These are phyloP conservation scores for Heritiera littoralis DNA, from an alignment of 345 rosid species.

Conservation along the genomic window DNA sequence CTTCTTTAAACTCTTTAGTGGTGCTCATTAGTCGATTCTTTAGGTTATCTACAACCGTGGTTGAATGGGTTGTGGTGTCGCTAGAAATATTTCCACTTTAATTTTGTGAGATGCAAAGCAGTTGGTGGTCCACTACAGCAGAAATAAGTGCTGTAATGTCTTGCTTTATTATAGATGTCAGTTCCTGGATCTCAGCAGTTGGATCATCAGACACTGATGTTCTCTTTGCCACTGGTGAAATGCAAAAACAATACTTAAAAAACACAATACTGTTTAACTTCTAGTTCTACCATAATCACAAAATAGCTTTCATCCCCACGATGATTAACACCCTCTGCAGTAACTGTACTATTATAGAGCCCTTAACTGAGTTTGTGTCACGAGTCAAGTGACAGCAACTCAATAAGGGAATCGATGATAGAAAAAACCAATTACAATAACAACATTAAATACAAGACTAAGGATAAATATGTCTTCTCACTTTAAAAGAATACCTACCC, in stretches of 20 bases:
- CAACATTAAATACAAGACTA: no score
- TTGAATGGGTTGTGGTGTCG: slow-evolving; percentile 69
- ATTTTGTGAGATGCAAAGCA: slow-evolving; percentile 61
- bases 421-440: no score
- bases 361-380: no score
- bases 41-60: slow-evolving; percentile 72
- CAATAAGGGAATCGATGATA: no score
- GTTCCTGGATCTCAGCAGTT: slow-evolving; percentile 75
- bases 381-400: no score
- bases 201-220: slow-evolving; percentile 89
- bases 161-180: slow-evolving; percentile 73
- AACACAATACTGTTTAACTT: neutral
- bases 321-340: neutral
- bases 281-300: neutral
- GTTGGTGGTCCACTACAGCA: slow-evolving; percentile 74
- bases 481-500: no score
- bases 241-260: neutral
- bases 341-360: neutral
- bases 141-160: slow-evolving; percentile 76
- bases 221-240: slow-evolving; percentile 66
- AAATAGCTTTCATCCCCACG: neutral
- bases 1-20: slow-evolving; percentile 83
- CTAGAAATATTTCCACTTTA: slow-evolving; percentile 57
- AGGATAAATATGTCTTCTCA: no score
- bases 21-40: slow-evolving; percentile 78